Base-by-base conservation (phyloP, 1,284 basidiomycete species). In the Leccinum solheimii region DNA sequence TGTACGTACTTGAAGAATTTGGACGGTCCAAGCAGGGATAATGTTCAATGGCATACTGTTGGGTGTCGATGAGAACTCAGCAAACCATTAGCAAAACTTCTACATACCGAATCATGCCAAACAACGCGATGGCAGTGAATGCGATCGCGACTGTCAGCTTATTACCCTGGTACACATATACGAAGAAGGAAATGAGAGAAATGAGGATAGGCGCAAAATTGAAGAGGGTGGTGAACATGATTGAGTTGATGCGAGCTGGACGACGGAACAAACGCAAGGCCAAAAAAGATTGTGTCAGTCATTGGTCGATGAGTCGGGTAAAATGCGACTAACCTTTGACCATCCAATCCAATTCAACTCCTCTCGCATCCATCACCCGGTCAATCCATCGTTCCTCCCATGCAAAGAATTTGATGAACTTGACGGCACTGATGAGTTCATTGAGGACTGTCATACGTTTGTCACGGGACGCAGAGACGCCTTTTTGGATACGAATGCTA, bases 361-460 rank as follows among this genome's bases (percentile, higher is more conserved):
- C 81, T 58, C 89, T 80, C 6, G 84, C 82, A 30, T 84, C 82
- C 67, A 90, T 73, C 0, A 79, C 80, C 1, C 84, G 79, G 21
- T 81, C 72, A 55, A 91, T 87, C 91, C 90, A 93, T 13, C 82
- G 79, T 38, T 86, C 83, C 68, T 92, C 90, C 91, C 91, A 92
- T 4, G 90, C 90, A 64, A 92, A 92, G 77, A 93, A 91, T 69
- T 95, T 95, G 79, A 95, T 90, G 70, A 94, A 92, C 69, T 91
- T 92, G 63, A 88, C 86, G 3, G 88, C 86, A 36, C 85, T 79
- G 58, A 96, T 90, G 16, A 98, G 80, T 75, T 98, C 95, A 62
- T 90, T 95, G 68, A 97, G 76, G 16, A 94, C 88, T 0, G 81
- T 83, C 86, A 97, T 95, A 2, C 95, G 84, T 70, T 87, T 88